These are phyloP conservation scores for Biancaea sappan DNA, from an alignment of 306 rosid genomes.

Conservation along the genomic window DNA sequence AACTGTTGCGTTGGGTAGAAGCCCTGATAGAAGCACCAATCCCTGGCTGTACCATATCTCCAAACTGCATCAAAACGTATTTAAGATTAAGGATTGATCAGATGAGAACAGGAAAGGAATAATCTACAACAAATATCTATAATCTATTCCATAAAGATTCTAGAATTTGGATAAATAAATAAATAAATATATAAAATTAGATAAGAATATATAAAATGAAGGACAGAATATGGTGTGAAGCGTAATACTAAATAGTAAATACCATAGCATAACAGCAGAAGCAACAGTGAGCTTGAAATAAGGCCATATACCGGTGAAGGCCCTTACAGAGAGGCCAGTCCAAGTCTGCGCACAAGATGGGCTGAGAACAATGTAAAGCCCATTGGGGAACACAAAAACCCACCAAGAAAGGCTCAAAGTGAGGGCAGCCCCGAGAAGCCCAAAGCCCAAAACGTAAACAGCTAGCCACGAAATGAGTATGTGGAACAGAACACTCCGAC, in stretches of 20 bases:
- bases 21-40: conserved; percentile 54
- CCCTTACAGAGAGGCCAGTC: conserved; percentile 51
- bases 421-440: conserved; percentile 7
- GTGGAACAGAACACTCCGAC: conserved; percentile 50
- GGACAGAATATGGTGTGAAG: background rate
- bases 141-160: too few relatives aligned
- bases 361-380: conserved; percentile 50
- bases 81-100: too few relatives aligned
- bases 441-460: conserved; percentile 33
- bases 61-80: conserved; percentile 35
- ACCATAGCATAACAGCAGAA: conserved; percentile 57
- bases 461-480: conserved; percentile 46
- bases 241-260: too few relatives aligned
- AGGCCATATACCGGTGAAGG: conserved; percentile 55
- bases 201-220: too few relatives aligned
- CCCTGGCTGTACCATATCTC: conserved; percentile 62
- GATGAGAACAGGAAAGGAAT: too few relatives aligned
- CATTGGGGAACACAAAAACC: conserved; percentile 47
- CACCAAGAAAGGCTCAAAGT: conserved; percentile 54
- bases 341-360: conserved; percentile 58
- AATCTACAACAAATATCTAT: too few relatives aligned
- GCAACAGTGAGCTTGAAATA: conserved; percentile 50
- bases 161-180: too few relatives aligned
- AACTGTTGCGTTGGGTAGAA: conserved; percentile 51
- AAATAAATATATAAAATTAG: too few relatives aligned